Conservation (phyloP, 805 yeast species). For the Cyberlindnera euphorbiiphila region DNA sequence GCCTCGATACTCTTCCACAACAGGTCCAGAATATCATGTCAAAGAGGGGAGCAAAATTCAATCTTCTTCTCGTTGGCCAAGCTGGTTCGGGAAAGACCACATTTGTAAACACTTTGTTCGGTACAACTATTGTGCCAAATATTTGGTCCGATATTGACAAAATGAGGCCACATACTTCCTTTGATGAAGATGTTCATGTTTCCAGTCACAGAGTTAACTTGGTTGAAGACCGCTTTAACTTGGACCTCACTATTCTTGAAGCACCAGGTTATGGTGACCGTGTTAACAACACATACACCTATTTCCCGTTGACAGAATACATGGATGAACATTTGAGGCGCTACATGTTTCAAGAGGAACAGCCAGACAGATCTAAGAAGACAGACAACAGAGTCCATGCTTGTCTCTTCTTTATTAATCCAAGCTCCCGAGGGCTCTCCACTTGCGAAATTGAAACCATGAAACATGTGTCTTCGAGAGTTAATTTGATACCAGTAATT, state of each 20-base stretch:
- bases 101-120: slow-evolving; percentile 76
- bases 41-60: slow-evolving; percentile 67
- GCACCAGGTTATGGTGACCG: slow-evolving; percentile 76
- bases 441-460: slow-evolving; percentile 70
- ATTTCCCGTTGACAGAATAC: slow-evolving; percentile 66
- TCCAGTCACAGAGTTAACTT: slow-evolving; percentile 44
- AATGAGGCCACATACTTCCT: slow-evolving; percentile 37
- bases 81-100: slow-evolving; percentile 81
- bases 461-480: slow-evolving; percentile 65
- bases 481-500: slow-evolving; percentile 78
- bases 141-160: slow-evolving; percentile 38
- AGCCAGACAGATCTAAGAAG: slow-evolving; percentile 53
- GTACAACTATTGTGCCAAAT: slow-evolving; percentile 40
- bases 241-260: slow-evolving; percentile 63
- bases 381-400: slow-evolving; percentile 75
- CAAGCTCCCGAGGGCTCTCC: slow-evolving; percentile 57
- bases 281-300: slow-evolving; percentile 60
- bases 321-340: slow-evolving; percentile 76
- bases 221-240: slow-evolving; percentile 53
- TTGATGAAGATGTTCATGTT: slow-evolving; percentile 33
- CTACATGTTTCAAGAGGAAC: slow-evolving; percentile 72
- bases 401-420: slow-evolving; percentile 77
- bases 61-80: slow-evolving; percentile 83
- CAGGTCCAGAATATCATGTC: slow-evolving; percentile 32
- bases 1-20: slow-evolving; percentile 27